Base-by-base conservation (phyloP, 1,284 basidiomycete genomes). In the Taiwanofungus camphoratus region DNA sequence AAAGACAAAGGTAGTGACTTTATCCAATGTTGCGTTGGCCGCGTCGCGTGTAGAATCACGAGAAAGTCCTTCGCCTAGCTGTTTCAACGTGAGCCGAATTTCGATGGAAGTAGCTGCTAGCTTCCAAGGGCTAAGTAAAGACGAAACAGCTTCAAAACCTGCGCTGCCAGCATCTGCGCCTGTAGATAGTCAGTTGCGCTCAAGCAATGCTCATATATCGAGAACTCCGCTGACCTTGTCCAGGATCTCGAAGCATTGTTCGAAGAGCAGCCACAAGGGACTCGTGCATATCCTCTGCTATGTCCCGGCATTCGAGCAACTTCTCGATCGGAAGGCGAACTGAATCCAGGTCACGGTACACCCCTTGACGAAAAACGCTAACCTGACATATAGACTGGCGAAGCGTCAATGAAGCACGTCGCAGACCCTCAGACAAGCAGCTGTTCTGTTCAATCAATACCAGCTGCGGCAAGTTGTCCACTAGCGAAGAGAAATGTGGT, bases 51-150 rank as follows among this genome's bases (percentile, higher is more conserved):
- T 75, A 5, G 69, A 63, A 24, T 79, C 76, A 27, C 75, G 70
- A n/a, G 69, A 64, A 23, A 87, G 68, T 5, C 76, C 76, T 41
- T 79, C 73, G 24, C 79, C 81, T 51, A 88, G 66, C 52, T 86
- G 82, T 55, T 82, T 76, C 42, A 88, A 67, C 22, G 81, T 76
- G 32, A 89, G 76, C 41, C 87, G 81, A 47, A 88, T 73, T 53
- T 88, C 81, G 42, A 88, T 79, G 2, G 82, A 79, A 0, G 87
- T 87, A 2, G 82, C 83, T 13, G 82, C 77, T 26, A 89, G 75
- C 55, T 85, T 85, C 85, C 87, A 90, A 0, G 86, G 87, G 48
- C 82, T 87, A 19, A 89, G 68, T 29, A 82, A 67, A 18, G 74
- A 77, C 0, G 76, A 76, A 5, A 81, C 73, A 42, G 75, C 68